phyloP scores from a whole-genome alignment of 2,329 filamentous ascomycete genomes.

The Cordyceps cicadae region DNA sequence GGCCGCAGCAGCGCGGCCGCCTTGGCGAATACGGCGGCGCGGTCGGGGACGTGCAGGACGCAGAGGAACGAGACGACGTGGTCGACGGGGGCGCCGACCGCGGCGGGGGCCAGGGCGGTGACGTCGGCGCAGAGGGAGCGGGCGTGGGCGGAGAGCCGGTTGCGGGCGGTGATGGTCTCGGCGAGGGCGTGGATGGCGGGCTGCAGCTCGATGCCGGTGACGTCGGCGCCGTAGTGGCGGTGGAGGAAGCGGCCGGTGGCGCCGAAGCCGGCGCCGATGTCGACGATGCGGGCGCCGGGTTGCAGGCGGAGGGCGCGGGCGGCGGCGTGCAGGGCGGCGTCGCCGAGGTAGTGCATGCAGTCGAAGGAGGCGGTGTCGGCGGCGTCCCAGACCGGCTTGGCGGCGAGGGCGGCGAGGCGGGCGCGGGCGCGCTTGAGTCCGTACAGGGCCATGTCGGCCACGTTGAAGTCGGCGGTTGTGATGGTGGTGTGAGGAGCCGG shows the following conservation, averaged over 20 bases:
- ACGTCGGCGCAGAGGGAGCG: constrained; percentile 16
- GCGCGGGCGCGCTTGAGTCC: background rate
- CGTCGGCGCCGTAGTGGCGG: constrained; percentile 11
- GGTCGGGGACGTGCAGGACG: constrained; percentile 16
- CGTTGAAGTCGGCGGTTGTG: background rate
- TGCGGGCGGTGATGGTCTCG: constrained; percentile 13
- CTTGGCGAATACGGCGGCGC: constrained; percentile 13
- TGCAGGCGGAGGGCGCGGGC: constrained; percentile 11
- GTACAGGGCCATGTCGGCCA: constrained; percentile 8
- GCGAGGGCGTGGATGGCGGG: constrained; percentile 17
- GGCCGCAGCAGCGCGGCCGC: constrained; percentile 10
- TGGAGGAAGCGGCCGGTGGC: constrained; percentile 18
- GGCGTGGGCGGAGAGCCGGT: constrained; percentile 6
- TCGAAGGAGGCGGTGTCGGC: constrained; percentile 17
- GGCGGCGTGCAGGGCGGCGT: constrained; percentile 15
- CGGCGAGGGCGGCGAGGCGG: constrained; percentile 1
- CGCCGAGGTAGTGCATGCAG: constrained; percentile 19
- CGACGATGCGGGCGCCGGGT: constrained; percentile 13
- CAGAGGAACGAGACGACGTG: constrained; percentile 18
- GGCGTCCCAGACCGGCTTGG: constrained; percentile 14
- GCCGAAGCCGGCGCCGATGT: constrained; percentile 18
- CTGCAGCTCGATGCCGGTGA: constrained; percentile 17
- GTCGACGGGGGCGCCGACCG: constrained; percentile 7
- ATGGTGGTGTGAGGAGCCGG: no score
- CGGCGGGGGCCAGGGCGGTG: constrained; percentile 10